phyloP scores from a whole-genome alignment of 1,284 basidiomycete genomes.

The Ganoderma meredithae region DNA sequence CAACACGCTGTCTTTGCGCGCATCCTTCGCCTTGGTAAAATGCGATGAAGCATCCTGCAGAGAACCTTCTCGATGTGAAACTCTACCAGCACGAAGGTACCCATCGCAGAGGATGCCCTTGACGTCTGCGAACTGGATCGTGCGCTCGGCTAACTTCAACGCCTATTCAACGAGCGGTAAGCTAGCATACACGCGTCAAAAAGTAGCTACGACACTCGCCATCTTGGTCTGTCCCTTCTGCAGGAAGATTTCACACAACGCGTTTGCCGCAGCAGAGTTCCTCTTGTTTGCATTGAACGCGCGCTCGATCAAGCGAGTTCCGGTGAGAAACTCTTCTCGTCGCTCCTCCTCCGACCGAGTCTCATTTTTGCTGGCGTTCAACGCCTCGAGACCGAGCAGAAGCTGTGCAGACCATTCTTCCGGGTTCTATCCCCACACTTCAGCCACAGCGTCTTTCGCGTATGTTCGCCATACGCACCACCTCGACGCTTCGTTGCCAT shows the following conservation, averaged over 20 bases:
- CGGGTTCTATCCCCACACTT: slow-evolving; percentile 64
- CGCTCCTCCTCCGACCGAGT: slow-evolving; percentile 66
- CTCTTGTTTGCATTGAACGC: slow-evolving; percentile 82
- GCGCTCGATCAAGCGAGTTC: slow-evolving; percentile 73
- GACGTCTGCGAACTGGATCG: slow-evolving; percentile 92
- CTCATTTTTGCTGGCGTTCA: slow-evolving; percentile 82
- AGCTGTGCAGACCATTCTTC: slow-evolving; percentile 78
- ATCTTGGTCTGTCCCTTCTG: slow-evolving; percentile 67
- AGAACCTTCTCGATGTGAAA: slow-evolving; percentile 75
- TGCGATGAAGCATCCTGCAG: slow-evolving; percentile 71
- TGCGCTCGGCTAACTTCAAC: slow-evolving; percentile 90
- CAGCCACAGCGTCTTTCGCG: not conserved
- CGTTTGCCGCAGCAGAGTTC: slow-evolving; percentile 81
- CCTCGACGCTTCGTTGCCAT: slow-evolving; percentile 86
- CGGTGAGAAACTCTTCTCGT: slow-evolving; percentile 59
- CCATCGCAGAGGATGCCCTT: slow-evolving; percentile 81
- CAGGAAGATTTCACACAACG: slow-evolving; percentile 77
- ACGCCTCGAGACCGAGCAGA: slow-evolving; percentile 82
- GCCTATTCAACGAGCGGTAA: slow-evolving; percentile 55
- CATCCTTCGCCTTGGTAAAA: slow-evolving; percentile 79
- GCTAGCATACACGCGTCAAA: not conserved
- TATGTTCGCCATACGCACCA: slow-evolving; percentile 58
- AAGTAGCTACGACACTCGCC: slow-evolving; percentile 41
- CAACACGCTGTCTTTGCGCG: slow-evolving; percentile 65
- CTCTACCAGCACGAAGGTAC: slow-evolving; percentile 79